phyloP scores from a whole-genome alignment of 495 filamentous ascomycete genomes.

The Glonium stellatum region DNA sequence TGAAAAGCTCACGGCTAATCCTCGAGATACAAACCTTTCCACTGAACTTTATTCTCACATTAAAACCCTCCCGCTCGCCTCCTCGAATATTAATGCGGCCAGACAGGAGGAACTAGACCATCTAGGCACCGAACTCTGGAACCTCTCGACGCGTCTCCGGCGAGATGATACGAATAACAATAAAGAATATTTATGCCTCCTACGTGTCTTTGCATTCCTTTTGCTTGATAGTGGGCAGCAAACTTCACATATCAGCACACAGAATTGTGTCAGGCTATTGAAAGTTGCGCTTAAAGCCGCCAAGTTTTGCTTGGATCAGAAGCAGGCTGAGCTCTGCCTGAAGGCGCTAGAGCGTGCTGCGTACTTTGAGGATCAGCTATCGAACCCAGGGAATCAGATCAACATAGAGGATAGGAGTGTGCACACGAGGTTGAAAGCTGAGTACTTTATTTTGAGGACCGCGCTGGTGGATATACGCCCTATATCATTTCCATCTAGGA shows the following conservation, averaged over 20 bases:
- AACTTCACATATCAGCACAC: constrained; percentile 35
- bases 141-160: constrained; percentile 51
- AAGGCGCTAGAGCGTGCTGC: constrained; percentile 58
- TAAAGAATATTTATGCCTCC: constrained; percentile 30
- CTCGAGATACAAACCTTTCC: constrained; percentile 16
- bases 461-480: constrained; percentile 45
- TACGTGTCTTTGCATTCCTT: constrained; percentile 61
- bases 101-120: constrained; percentile 46
- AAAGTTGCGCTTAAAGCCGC: constrained; percentile 61
- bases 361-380: constrained; percentile 52
- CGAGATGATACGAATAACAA: constrained; percentile 18
- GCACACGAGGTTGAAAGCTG: constrained; percentile 42
- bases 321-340: constrained; percentile 49
- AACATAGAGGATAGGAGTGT: constrained; percentile 31
- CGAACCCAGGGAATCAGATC: constrained; percentile 35
- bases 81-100: constrained; percentile 17
- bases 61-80: constrained; percentile 17
- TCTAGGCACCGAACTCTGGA: constrained; percentile 57
- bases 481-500: not conserved
- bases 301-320: constrained; percentile 54
- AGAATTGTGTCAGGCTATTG: constrained; percentile 46
- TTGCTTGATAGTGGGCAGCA: constrained; percentile 51
- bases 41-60: constrained; percentile 27
- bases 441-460: constrained; percentile 66
- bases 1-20: constrained; percentile 3